Base-by-base conservation (phyloP, 768 basidiomycete species). In the Phlebiopsis flavidoalba region DNA sequence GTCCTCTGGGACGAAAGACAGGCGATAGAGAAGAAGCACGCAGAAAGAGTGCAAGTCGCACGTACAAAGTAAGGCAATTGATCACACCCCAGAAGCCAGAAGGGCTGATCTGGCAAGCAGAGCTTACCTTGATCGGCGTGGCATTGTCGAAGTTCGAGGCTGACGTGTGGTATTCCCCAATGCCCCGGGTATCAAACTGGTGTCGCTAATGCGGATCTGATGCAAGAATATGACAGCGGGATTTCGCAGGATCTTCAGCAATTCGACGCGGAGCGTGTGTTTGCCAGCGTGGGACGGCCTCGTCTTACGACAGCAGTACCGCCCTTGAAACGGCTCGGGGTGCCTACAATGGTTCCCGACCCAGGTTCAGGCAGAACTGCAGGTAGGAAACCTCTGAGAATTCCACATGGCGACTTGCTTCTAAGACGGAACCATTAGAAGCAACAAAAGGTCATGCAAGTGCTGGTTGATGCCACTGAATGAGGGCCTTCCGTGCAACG, bases 231-330 rank as follows among this genome's bases (percentile, higher is more conserved):
- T 93, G 65, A 80, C 82, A 52, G 80, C 81, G 52, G 80, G 81
- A 22, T 86, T 87, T 73, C 82, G 80, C 61, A 82, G 77, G 91
- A 91, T 62, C 70, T 93, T 40, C 74, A 71, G 43, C 81, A 78
- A 63, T 92, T 92, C 68, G 91, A 93, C 68, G 66, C 66, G n/a
- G 84, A 91, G 54, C 79, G 87, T 40, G 87, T 79, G 10, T 71
- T n/a, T 93, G 6, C 77, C 84, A 2, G 87, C 89, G 8, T 94
- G 91, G 89, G 91, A 91, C 67, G 82, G 81, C 19, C 77, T 93
- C n/a, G 71, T 87, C 19, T 74, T 81, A 53, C 83, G 82, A 65
- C 92, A 94, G 70, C 91, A 94, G 72, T n/a, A 68, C 74, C 0
- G 74, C 81, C 15, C 75, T 94, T 52, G 83, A 84, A n/a, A 64